Percentiles rank a stretch among this genome's conserved stretches.
These are phyloP conservation scores for Persicaria maculosa DNA, from an alignment of 148 eudicot species.

Conservation along the genomic window DNA sequence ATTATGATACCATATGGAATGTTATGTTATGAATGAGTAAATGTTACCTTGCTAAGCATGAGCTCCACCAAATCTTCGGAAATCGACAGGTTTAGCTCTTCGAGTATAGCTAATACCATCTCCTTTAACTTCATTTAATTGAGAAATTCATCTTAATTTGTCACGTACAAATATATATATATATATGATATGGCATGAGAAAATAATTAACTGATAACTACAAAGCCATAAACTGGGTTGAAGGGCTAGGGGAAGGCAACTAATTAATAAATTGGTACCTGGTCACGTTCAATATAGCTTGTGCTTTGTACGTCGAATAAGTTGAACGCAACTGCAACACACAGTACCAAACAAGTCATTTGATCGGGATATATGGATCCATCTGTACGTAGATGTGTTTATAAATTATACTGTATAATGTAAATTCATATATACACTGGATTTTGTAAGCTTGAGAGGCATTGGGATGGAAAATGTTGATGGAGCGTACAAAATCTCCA, in stretches of 20 bases:
- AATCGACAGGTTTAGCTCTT: constrained; percentile 33
- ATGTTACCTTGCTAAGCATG: constrained; percentile 45
- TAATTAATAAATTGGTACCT: constrained; percentile 35
- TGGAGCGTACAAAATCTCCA: constrained; percentile 66
- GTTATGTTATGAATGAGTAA: not conserved
- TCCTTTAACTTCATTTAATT: constrained; percentile 34
- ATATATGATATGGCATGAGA: not conserved
- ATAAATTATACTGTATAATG: no score
- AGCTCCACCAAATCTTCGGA: constrained; percentile 41
- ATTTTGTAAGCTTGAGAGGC: constrained; percentile 61
- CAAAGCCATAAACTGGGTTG: not conserved
- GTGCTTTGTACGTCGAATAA: constrained; percentile 41
- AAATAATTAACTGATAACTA: not conserved
- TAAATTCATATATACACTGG: no score
- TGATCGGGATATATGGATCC: no score
- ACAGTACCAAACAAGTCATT: not conserved
- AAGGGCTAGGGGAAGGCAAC: not conserved
- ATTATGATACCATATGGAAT: not conserved
- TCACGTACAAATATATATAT: not conserved
- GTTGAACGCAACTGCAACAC: constrained; percentile 44
- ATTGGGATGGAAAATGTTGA: constrained; percentile 67
- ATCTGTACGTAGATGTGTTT: no score
- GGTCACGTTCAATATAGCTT: constrained; percentile 56
- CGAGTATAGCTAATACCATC: constrained; percentile 49
- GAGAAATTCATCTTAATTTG: not conserved